Evolutionary conservation across 2,329 filamentous ascomycete species (phyloP), one percentile per base, ranked within the genome.

Genomic region (Fusarium agapanthi): DNA sequence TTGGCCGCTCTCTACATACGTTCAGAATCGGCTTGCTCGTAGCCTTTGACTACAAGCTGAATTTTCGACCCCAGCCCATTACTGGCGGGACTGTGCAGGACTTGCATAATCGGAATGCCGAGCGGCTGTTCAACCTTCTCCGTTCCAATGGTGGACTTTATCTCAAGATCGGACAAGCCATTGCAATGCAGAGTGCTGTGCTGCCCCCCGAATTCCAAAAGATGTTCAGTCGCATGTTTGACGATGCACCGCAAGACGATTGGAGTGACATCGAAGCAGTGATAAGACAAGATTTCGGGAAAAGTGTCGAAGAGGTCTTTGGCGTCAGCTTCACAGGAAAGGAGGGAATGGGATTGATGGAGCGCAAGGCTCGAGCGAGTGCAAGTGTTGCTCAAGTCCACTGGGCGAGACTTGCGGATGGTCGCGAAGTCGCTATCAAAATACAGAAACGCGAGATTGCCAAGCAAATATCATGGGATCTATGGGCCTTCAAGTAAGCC

Each of bases 161-260:
- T 80, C 87, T 98, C 79, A 99, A 99, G 87, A 98, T 99, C 65
- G 96, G 96, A 2, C 96, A 99, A 86, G 96, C 96, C 9, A 95
- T 99, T 75, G 96, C 95, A 20, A 98, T 98, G 96, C 96, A 99
- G 86, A 95, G 93, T 75, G 95, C 95, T 0, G 91, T 98, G 32
- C 84, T 99, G 69, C 96, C 96, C 32, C 93, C 95, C 0, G 95
- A 97, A 82, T 98, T 98, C 77, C 95, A 97, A 85, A 91, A 92
- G 78, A 98, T 98, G 95, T 99, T 99, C 80, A 87, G 92, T 28
- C 89, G 92, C 78, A 98, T 99, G 94, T 99, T 98, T 80, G 96
- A 98, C 80, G 95, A 98, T 84, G 96, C 96, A 71, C 95, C 95
- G 41, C 95, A 98, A 86, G 96, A 97, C 80, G 87, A 88, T 45